Percentiles rank a stretch among this genome's conserved stretches.
phyloP scores from a whole-genome alignment of 148 eudicot genomes.

The Camellia lanceoleosa region DNA sequence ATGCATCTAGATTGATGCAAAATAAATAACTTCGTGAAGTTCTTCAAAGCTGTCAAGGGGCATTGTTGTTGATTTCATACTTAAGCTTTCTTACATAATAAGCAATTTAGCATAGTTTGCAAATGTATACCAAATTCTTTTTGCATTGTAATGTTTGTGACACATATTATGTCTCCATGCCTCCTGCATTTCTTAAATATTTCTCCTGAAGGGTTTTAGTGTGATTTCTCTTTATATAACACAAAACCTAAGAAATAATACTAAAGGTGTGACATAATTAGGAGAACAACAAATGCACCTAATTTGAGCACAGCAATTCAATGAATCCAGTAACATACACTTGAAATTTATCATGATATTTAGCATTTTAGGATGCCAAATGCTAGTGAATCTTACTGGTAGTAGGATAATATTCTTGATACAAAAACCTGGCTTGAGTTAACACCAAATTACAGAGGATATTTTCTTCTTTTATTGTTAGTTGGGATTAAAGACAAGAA shows the following conservation, averaged over 20 bases:
- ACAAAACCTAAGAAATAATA: conserved; percentile 1
- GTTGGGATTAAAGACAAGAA: not conserved
- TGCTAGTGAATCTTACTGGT: not conserved
- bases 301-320: not conserved
- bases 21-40: not conserved
- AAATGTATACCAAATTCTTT: conserved; percentile 2
- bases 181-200: not conserved
- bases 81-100: not conserved
- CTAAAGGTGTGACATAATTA: not conserved
- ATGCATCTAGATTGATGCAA: not conserved
- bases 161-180: not conserved
- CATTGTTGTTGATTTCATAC: not conserved
- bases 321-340: not conserved
- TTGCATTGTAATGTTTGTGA: not conserved
- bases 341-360: not conserved
- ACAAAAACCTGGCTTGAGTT: not conserved
- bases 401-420: not conserved
- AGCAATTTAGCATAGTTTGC: not conserved
- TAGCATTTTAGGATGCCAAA: not conserved
- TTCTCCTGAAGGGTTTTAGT: not conserved
- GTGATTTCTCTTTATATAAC: not conserved
- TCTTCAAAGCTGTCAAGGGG: not conserved
- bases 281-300: not conserved
- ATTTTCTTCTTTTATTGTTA: not conserved
- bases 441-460: not conserved